Evolutionary conservation across 2,329 filamentous ascomycete genomes (phyloP).

Genomic region (Cytospora piceicola): DNA sequence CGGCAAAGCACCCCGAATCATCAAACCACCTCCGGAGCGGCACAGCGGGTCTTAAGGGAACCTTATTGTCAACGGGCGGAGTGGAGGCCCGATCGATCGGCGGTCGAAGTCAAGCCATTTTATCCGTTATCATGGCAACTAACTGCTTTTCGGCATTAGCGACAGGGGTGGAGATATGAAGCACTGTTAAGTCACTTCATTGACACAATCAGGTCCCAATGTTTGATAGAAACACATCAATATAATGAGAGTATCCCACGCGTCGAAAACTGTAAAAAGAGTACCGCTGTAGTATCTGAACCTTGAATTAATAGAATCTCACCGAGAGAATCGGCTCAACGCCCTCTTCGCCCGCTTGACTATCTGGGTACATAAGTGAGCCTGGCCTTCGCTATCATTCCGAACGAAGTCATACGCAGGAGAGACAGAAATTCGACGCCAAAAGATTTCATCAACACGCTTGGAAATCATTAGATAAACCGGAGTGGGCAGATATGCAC

Average conservation of each 20-base stretch:
- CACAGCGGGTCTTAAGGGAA: too few species aligned
- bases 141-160: not conserved
- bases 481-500: not conserved
- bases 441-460: not conserved
- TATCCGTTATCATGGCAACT: conserved; percentile 1
- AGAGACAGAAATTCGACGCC: not conserved
- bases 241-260: not conserved
- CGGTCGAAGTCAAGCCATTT: not conserved
- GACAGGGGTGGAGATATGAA: not conserved
- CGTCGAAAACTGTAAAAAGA: not conserved
- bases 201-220: not conserved
- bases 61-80: not conserved
- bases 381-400: not conserved
- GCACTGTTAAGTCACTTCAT: conserved; percentile 1
- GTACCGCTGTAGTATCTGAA: not conserved
- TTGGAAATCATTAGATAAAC: not conserved
- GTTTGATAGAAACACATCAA: not conserved
- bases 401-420: not conserved
- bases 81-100: conserved; percentile 5
- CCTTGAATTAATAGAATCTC: not conserved
- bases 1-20: not conserved
- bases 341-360: not conserved
- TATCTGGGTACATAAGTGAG: not conserved
- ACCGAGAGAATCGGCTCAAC: not conserved
- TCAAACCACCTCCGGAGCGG: not conserved